Evolutionary conservation across 2,329 filamentous ascomycete genomes (phyloP).

Genomic region (Botryotinia convoluta): DNA sequence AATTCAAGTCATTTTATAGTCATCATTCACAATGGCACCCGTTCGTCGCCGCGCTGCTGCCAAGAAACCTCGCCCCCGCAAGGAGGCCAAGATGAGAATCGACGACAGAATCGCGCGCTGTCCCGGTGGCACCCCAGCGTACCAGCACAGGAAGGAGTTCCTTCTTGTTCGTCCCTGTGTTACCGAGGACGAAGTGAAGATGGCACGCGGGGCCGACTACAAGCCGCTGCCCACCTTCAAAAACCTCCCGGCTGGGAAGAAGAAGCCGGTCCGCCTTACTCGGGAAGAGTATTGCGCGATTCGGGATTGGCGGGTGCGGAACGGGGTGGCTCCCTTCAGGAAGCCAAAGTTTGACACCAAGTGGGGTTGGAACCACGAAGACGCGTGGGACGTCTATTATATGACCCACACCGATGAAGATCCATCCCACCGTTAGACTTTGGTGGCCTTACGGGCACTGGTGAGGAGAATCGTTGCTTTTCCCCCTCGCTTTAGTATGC

Average conservation of each 20-base stretch:
- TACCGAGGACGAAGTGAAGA: constrained; percentile 5
- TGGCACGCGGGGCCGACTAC: background rate
- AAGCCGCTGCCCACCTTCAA: background rate
- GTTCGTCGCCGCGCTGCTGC: too few species aligned
- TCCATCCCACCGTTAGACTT: background rate
- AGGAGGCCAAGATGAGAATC: background rate
- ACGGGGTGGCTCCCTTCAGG: constrained; percentile 6
- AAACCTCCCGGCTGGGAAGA: background rate
- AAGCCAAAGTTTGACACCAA: background rate
- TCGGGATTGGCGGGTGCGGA: background rate
- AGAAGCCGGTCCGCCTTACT: background rate
- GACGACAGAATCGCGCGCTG: background rate
- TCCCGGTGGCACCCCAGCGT: background rate
- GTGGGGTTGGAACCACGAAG: background rate
- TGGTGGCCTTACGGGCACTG: background rate
- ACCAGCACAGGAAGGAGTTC: background rate
- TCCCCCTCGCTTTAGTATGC: background rate
- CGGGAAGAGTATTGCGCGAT: background rate
- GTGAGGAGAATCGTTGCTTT: background rate
- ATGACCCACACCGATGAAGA: background rate
- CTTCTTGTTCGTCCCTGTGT: background rate
- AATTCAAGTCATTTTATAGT: background rate
- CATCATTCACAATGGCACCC: background rate
- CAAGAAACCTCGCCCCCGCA: background rate
- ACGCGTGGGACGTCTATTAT: background rate